Base-by-base conservation (phyloP, 148 eudicot genomes). In the Nepenthes mirabilis region DNA sequence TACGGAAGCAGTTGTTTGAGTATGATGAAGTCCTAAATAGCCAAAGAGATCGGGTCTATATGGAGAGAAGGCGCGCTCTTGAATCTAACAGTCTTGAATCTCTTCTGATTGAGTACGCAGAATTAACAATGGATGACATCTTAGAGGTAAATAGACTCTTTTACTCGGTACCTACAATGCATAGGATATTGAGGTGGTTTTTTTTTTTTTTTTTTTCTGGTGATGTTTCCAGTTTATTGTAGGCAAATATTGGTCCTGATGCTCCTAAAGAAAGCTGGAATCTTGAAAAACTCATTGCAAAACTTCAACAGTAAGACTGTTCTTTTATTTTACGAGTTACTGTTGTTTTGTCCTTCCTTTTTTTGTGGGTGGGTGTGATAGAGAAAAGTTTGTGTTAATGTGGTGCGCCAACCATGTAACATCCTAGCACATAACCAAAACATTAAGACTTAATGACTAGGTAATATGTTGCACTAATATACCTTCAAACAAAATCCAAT, bases 231-330 rank as follows among this genome's bases (percentile, higher is more conserved):
- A 37, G 63, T 53, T 63, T 48, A 66, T 73, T 43, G 10, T 72
- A 93, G 99, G 99, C 99, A 82, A 93, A 93, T 73, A 76, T 93
- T 77, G 96, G 87, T 65, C 69, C 87, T 68, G 97, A 93, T 77
- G 78, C 80, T 60, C 91, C 95, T 6, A 80, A 75, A 63, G 99
- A 89, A 73, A 86, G 79, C 81, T 93, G 97, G 95, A 95, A 93
- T 78, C 87, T 93, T 45, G 81, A 80, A 63, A 93, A 93, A 81
- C 99, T 93, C 57, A 70, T 89, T 55, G 81, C 87, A 47, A 93
- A 93, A 73, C 63, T 93, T 71, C 89, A 82, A 75, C 99, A 93
- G 99, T 93, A 74, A 79, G 95, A 60, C 64, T 9, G 11, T 56
- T 40, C 56, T 64, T 60, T 47, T 56, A 45, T 47, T 36, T 23